Percentiles rank a stretch among this genome's conserved stretches.
These are phyloP conservation scores for Komagataella kurtzmanii DNA, from an alignment of 805 yeast genomes.

Conservation along the genomic window DNA sequence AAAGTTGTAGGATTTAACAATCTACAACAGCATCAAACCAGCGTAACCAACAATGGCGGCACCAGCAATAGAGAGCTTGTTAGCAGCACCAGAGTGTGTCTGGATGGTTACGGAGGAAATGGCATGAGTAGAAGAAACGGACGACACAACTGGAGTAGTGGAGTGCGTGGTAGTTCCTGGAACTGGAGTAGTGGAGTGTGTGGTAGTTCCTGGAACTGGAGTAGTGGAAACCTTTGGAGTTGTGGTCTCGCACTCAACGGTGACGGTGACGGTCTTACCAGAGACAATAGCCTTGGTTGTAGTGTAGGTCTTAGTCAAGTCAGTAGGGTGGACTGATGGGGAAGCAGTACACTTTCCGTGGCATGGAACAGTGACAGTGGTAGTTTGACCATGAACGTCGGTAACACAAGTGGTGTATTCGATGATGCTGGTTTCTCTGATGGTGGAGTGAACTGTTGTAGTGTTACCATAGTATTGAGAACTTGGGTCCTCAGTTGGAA, in stretches of 20 bases:
- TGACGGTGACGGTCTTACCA: constrained; percentile 4
- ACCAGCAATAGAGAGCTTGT: constrained; percentile 7
- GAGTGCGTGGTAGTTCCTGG: not conserved
- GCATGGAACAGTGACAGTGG: constrained; percentile 9
- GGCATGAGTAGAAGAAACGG: not conserved
- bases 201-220: not conserved
- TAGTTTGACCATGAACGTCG: constrained; percentile 1
- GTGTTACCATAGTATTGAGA: not conserved
- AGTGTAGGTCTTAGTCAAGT: constrained; percentile 5
- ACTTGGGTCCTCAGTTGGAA: not conserved
- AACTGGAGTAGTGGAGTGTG: not conserved
- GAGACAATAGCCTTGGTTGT: constrained; percentile 3
- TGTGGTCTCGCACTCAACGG: constrained; percentile 2
- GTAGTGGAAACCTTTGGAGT: not conserved
- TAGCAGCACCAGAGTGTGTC: constrained; percentile 6
- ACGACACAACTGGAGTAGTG: not conserved
- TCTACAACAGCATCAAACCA: constrained; percentile 8
- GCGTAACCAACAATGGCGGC: constrained; percentile 9
- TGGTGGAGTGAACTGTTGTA: constrained; percentile 3
- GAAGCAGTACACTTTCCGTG: constrained; percentile 5
- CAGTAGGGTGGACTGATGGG: not conserved
- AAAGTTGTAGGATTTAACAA: not conserved
- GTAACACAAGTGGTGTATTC: constrained; percentile 2
- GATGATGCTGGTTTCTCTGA: not conserved
- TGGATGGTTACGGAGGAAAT: constrained; percentile 2